Conservation (phyloP, 2,329 filamentous ascomycete genomes). For the Hypoxylon sp. region DNA sequence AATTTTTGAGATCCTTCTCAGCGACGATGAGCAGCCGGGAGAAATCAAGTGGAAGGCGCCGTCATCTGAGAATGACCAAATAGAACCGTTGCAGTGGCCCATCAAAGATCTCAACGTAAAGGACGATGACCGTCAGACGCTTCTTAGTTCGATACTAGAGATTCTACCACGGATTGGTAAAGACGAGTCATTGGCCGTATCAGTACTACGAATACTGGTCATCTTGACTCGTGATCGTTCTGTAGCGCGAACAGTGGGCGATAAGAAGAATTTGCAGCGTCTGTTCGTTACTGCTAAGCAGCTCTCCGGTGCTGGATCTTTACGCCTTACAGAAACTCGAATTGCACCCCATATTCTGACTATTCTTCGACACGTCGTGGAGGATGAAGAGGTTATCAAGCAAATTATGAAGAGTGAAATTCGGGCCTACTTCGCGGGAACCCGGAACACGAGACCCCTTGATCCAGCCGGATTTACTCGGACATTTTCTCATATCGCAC, state of each 20-base stretch:
- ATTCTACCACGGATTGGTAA: constrained; percentile 89
- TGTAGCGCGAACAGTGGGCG: constrained; percentile 81
- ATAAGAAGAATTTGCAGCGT: constrained; percentile 90
- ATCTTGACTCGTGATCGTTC: constrained; percentile 86
- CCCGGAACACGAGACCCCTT: constrained; percentile 66
- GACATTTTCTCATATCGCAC: constrained; percentile 81
- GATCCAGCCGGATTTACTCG: constrained; percentile 83
- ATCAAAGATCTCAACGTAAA: constrained; percentile 74
- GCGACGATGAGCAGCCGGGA: constrained; percentile 86
- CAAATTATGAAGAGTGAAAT: constrained; percentile 95
- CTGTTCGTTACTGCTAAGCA: constrained; percentile 97
- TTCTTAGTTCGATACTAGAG: constrained; percentile 85
- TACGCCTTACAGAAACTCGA: constrained; percentile 73
- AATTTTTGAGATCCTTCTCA: constrained; percentile 90
- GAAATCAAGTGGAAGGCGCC: constrained; percentile 79
- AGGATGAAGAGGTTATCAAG: constrained; percentile 91
- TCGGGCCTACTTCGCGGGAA: constrained; percentile 78
- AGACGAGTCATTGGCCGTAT: constrained; percentile 86
- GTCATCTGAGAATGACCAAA: constrained; percentile 63
- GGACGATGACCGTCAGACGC: constrained; percentile 74
- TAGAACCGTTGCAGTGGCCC: constrained; percentile 70
- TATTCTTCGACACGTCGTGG: constrained; percentile 90
- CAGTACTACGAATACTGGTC: constrained; percentile 85
- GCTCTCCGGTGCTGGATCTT: constrained; percentile 82
- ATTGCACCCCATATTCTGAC: constrained; percentile 79